phyloP scores from a whole-genome alignment of 805 yeast genomes.

The Saturnispora silvae region DNA sequence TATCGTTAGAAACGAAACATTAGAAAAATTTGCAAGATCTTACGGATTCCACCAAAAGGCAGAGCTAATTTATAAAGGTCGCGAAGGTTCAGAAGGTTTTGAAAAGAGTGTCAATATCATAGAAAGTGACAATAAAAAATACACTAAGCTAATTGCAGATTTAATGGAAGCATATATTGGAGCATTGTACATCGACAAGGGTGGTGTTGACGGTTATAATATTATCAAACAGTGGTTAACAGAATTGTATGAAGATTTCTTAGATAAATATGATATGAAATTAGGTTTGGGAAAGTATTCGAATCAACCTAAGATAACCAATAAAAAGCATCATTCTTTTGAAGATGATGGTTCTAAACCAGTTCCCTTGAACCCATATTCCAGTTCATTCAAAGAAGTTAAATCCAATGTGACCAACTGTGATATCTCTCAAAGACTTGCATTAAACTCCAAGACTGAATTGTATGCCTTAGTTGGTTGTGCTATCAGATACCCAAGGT shows the following conservation, averaged over 20 bases:
- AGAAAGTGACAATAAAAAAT: constrained; percentile 7
- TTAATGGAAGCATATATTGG: constrained; percentile 92
- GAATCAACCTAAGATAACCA: not conserved
- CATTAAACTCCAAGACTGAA: constrained; percentile 64
- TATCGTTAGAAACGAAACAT: constrained; percentile 61
- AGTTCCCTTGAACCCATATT: constrained; percentile 2
- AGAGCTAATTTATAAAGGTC: constrained; percentile 17
- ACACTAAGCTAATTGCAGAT: constrained; percentile 48
- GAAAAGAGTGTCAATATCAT: constrained; percentile 15
- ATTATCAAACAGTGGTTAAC: constrained; percentile 49
- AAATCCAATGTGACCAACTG: constrained; percentile 3
- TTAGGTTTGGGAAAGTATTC: constrained; percentile 4
- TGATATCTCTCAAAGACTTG: constrained; percentile 28
- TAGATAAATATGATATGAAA: constrained; percentile 15
- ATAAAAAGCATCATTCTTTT: constrained; percentile 1
- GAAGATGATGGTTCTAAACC: not conserved
- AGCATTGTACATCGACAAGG: constrained; percentile 53
- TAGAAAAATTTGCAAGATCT: constrained; percentile 56
- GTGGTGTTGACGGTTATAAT: constrained; percentile 14
- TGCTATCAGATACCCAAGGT: constrained; percentile 53
- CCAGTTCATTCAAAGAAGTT: not conserved
- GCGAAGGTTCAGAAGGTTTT: constrained; percentile 1
- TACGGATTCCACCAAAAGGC: constrained; percentile 58
- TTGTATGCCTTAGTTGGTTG: constrained; percentile 73
- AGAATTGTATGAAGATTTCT: constrained; percentile 20